These are phyloP conservation scores for Hanseniaspora thailandica DNA, from an alignment of 805 yeast species.

Conservation along the genomic window DNA sequence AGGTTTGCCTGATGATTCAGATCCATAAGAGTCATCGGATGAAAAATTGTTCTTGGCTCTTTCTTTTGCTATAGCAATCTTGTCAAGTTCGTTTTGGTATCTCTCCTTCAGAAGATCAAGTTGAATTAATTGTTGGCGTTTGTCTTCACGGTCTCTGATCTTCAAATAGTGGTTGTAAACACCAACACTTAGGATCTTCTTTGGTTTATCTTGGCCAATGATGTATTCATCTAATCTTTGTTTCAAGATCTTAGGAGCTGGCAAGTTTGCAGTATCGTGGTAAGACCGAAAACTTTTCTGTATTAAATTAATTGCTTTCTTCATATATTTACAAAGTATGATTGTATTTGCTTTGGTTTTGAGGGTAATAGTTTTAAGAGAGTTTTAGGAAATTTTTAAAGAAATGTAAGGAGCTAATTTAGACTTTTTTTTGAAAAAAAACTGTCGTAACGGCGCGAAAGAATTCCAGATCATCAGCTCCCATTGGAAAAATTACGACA, in stretches of 20 bases:
- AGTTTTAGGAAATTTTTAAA: background rate
- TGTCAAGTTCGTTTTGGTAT: constrained; percentile 11
- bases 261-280: constrained; percentile 23
- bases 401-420: background rate
- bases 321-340: background rate
- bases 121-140: constrained; percentile 24
- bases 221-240: constrained; percentile 39
- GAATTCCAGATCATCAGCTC: background rate
- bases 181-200: constrained; percentile 49
- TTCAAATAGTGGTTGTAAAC: constrained; percentile 48
- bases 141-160: constrained; percentile 33
- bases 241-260: constrained; percentile 39
- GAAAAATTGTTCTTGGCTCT: constrained; percentile 24
- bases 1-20: constrained; percentile 19
- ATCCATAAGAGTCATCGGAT: constrained; percentile 19
- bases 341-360: background rate
- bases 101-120: constrained; percentile 21
- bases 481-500: background rate
- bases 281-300: background rate
- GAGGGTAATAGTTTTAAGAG: background rate
- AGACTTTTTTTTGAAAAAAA: too few species aligned
- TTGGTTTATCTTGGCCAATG: constrained; percentile 45
- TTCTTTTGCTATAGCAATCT: constrained; percentile 14
- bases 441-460: background rate
- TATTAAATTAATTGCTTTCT: too few species aligned